Conservation (phyloP, 2,329 filamentous ascomycete genomes). For the Fusarium beomiforme region DNA sequence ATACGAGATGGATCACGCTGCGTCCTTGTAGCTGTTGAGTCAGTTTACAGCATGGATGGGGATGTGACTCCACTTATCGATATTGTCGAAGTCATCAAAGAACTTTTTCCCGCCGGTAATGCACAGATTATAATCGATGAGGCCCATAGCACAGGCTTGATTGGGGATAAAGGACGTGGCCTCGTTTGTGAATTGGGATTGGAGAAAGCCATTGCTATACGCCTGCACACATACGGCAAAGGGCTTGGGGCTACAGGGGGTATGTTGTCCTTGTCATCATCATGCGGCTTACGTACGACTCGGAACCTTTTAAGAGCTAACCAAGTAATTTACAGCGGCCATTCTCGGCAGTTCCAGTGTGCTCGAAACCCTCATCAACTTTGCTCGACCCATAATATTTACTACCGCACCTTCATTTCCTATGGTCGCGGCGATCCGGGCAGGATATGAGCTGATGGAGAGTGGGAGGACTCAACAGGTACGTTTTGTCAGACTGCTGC, state of each 20-base stretch:
- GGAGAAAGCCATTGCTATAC: not conserved
- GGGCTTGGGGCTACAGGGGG: not conserved
- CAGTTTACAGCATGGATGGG: not conserved
- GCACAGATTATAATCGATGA: not conserved
- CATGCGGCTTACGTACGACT: not conserved
- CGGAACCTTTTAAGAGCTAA: not conserved
- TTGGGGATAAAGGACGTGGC: not conserved
- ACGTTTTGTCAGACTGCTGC: not conserved
- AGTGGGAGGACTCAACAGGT: not conserved
- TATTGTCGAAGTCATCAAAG: not conserved
- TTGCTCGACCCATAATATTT: not conserved
- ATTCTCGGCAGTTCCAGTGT: not conserved
- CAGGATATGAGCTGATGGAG: not conserved
- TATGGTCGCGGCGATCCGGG: not conserved
- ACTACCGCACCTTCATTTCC: not conserved
- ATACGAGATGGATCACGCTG: not conserved
- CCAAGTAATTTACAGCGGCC: not conserved
- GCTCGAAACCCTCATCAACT: not conserved
- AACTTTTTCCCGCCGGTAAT: not conserved
- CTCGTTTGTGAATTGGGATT: not conserved
- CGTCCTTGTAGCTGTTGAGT: not conserved
- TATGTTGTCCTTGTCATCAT: not conserved
- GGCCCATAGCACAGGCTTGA: not conserved
- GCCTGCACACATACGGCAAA: not conserved
- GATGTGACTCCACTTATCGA: not conserved